Evolutionary conservation across 108 stramenopile genomes (phyloP).

Genomic region (Skeletonema marinoi): DNA sequence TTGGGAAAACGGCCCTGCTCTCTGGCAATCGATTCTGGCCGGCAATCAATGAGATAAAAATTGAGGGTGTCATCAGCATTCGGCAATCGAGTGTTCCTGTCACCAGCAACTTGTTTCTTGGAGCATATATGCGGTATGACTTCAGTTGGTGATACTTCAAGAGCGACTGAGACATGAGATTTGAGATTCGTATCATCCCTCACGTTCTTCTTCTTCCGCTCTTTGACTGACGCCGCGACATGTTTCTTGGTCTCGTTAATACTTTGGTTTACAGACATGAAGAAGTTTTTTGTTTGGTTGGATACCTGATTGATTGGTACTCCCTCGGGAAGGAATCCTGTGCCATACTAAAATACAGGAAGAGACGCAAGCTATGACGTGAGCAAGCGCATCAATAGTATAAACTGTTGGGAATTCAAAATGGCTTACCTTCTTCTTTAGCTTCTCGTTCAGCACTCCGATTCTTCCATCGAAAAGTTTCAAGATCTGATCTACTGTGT

Average conservation of each 20-base stretch:
- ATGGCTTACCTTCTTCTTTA: slow-evolving; percentile 58
- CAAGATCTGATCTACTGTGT: slow-evolving; percentile 77
- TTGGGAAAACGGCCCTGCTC: slow-evolving; percentile 84
- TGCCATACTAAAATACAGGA: slow-evolving; percentile 53
- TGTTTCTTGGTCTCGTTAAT: slow-evolving; percentile 41
- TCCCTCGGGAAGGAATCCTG: slow-evolving; percentile 79
- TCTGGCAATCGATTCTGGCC: slow-evolving; percentile 58
- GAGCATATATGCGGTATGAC: slow-evolving; percentile 75
- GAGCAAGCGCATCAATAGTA: not conserved
- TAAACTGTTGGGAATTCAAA: not conserved
- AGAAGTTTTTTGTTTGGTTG: slow-evolving; percentile 46
- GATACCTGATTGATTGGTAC: slow-evolving; percentile 48
- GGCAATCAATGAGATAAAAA: slow-evolving; percentile 79
- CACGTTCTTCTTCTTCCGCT: slow-evolving; percentile 34
- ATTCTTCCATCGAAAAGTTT: slow-evolving; percentile 74
- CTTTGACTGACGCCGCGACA: slow-evolving; percentile 36
- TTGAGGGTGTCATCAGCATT: slow-evolving; percentile 47
- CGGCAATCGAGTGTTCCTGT: slow-evolving; percentile 11
- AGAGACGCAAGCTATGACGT: not conserved
- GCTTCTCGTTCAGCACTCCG: slow-evolving; percentile 74
- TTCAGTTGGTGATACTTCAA: slow-evolving; percentile 68
- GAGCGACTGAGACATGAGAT: slow-evolving; percentile 51
- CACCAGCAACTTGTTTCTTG: slow-evolving; percentile 48
- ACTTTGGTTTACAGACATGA: slow-evolving; percentile 52
- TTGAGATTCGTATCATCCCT: slow-evolving; percentile 8